phyloP scores from a whole-genome alignment of 306 rosid species.

The Malus fusca region DNA sequence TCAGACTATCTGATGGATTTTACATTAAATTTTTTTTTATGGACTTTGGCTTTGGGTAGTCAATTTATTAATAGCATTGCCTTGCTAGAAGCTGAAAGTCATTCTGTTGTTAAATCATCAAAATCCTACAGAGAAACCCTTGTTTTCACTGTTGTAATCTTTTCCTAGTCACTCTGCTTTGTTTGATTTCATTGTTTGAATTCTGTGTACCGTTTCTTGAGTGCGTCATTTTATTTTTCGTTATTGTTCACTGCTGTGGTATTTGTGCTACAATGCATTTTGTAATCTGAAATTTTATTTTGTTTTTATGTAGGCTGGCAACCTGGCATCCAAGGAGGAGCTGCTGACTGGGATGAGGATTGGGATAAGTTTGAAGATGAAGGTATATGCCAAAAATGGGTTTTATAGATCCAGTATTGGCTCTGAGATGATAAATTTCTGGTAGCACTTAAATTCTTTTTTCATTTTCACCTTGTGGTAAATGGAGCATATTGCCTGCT shows the following conservation, averaged over 20 bases:
- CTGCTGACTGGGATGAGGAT: slow-evolving; percentile 96
- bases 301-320: slow-evolving; percentile 66
- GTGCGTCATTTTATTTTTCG: not conserved
- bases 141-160: not conserved
- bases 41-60: not conserved
- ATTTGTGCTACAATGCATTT: not conserved
- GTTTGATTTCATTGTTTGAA: not conserved
- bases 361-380: slow-evolving; percentile 95
- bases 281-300: not conserved
- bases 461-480: not conserved
- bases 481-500: not conserved
- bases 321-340: slow-evolving; percentile 77
- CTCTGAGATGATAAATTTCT: not conserved
- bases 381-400: slow-evolving; percentile 48
- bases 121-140: not conserved
- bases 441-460: not conserved
- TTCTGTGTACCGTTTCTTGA: slow-evolving; percentile 1
- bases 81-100: not conserved
- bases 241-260: not conserved
- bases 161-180: not conserved
- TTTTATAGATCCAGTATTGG: not conserved
- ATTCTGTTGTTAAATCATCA: not conserved
- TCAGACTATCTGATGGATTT: not conserved
- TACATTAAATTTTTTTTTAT: not conserved
- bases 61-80: not conserved